A percentile compares a stretch with the other conserved stretches of the same genome.
phyloP scores from a whole-genome alignment of 148 eudicot species.

The Spergularia marina region DNA sequence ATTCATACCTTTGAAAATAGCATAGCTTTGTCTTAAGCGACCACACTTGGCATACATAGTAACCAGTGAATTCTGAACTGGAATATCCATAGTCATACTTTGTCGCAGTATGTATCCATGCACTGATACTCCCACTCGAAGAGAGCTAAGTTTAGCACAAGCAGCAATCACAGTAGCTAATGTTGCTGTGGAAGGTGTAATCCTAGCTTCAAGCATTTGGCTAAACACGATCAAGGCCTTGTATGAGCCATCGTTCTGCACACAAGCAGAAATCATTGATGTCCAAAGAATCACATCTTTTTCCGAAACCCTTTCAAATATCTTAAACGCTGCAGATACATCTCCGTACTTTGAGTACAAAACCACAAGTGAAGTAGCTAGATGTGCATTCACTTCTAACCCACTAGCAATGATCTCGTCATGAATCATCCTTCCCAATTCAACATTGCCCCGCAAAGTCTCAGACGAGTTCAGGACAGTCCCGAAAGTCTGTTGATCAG shows the following conservation, averaged over 20 bases:
- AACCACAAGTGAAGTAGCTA: conserved; percentile 60
- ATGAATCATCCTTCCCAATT: conserved; percentile 56
- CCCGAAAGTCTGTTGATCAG: conserved; percentile 67
- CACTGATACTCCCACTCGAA: conserved; percentile 50
- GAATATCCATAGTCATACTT: conserved; percentile 42
- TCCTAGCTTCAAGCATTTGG: conserved; percentile 43
- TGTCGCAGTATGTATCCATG: conserved; percentile 65
- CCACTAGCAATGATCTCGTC: conserved; percentile 56
- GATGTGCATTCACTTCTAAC: conserved; percentile 41
- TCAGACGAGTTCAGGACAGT: conserved; percentile 43
- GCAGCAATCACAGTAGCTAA: conserved; percentile 70
- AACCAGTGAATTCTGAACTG: conserved; percentile 66
- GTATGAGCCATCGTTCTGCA: conserved; percentile 60
- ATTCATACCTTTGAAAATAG: conserved; percentile 50
- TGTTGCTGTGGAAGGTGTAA: conserved; percentile 52
- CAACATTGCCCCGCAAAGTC: conserved; percentile 35
- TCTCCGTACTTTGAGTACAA: conserved; percentile 56
- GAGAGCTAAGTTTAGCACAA: conserved; percentile 56
- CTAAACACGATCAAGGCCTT: conserved; percentile 51
- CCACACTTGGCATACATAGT: conserved; percentile 80
- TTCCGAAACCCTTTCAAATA: conserved; percentile 47
- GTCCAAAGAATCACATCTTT: conserved; percentile 78
- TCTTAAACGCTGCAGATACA: conserved; percentile 38
- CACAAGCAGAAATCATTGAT: conserved; percentile 82
- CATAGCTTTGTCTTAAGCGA: conserved; percentile 40